Conservation (phyloP, 257 asterid species). For the Ophiorrhiza pumila region DNA sequence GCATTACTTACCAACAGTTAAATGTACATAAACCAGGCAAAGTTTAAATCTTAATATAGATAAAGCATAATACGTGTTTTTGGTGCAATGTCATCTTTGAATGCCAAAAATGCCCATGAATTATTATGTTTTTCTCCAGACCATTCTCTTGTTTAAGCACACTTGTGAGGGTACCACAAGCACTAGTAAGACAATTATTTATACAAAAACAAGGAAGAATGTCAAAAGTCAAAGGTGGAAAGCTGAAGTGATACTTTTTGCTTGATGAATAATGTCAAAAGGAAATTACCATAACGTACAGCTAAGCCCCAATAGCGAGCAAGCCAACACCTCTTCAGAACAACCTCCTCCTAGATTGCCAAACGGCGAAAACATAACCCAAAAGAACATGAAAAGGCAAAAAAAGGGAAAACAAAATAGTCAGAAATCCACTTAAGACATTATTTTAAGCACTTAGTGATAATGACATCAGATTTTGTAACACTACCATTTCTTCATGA, state of each 20-base stretch:
- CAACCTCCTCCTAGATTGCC: conserved; percentile 87
- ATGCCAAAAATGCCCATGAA: no score
- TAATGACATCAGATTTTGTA: conserved; percentile 19
- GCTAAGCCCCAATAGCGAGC: conserved; percentile 99
- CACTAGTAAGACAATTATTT: background rate
- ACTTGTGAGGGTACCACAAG: background rate
- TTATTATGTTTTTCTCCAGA: no score
- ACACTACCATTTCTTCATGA: conserved; percentile 92
- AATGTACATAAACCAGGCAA: background rate
- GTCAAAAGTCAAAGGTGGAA: conserved; percentile 1
- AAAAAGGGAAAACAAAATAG: conserved; percentile 1
- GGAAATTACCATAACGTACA: conserved; percentile 69
- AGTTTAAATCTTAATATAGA: background rate
- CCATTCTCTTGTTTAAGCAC: background rate
- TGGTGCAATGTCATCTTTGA: no score
- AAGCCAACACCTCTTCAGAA: conserved; percentile 98
- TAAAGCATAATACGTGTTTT: no score
- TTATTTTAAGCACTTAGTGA: background rate
- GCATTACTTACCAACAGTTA: background rate
- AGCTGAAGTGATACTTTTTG: background rate
- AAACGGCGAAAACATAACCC: conserved; percentile 4
- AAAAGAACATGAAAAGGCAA: conserved; percentile 16
- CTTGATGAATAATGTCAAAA: conserved; percentile 12
- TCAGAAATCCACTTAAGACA: conserved; percentile 20
- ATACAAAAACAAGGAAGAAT: conserved; percentile 4